Conservation (phyloP, 495 filamentous ascomycete species). For the Penicillium canescens region DNA sequence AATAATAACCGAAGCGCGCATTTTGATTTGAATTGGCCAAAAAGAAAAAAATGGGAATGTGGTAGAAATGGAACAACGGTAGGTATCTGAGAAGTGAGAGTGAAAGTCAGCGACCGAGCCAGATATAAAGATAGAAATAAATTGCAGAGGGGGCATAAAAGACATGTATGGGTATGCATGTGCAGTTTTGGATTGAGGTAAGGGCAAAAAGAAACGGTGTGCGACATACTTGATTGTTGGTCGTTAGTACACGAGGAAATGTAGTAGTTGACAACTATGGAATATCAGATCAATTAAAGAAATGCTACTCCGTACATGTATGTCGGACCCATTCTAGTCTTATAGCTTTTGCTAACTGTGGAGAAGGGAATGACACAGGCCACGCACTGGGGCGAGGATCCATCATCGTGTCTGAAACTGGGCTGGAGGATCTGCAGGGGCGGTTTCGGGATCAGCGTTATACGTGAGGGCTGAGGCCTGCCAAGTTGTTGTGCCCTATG, state of each 20-base stretch:
- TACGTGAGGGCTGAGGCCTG: conserved; percentile 1
- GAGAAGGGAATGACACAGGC: conserved; percentile 2
- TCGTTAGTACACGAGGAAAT: too few species aligned
- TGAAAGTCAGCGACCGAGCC: neutral
- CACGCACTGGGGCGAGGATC: conserved; percentile 8
- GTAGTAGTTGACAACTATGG: neutral
- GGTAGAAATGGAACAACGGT: neutral
- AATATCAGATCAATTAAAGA: neutral
- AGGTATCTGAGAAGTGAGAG: neutral
- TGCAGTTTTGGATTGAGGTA: neutral
- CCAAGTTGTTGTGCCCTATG: conserved; percentile 1
- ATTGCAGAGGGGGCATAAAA: too few species aligned
- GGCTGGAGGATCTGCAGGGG: conserved; percentile 22
- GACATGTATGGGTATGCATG: neutral
- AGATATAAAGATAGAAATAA: neutral
- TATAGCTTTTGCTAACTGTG: conserved; percentile 17
- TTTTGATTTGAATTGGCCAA: neutral
- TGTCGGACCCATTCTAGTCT: conserved; percentile 18
- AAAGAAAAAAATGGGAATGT: neutral
- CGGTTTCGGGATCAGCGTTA: conserved; percentile 5
- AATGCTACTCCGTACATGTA: neutral
- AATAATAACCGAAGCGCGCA: conserved; percentile 20
- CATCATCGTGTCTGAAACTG: conserved; percentile 9
- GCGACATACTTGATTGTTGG: neutral
- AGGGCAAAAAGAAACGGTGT: neutral